phyloP scores from a whole-genome alignment of 2,329 filamentous ascomycete genomes.

The Reticulascus tulasneorum region DNA sequence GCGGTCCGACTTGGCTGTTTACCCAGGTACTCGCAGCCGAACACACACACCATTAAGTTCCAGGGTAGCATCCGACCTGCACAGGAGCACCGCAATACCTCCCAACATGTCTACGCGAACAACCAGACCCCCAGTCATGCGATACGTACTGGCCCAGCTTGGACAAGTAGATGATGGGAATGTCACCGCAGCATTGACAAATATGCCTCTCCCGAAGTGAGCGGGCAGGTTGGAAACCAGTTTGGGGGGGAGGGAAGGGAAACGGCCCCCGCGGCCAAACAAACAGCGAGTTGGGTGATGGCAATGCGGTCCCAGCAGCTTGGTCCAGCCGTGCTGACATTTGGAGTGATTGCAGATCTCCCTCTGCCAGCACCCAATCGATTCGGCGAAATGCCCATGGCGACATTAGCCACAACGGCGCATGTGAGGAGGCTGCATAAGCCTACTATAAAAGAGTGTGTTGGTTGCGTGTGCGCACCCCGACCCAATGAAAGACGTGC shows the following conservation, averaged over 20 bases:
- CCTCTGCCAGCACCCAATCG: slow-evolving; percentile 8
- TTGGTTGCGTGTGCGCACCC: too few relatives aligned
- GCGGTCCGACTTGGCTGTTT: slow-evolving; percentile 5
- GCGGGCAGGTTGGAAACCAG: too few relatives aligned
- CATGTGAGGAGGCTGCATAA: slow-evolving; percentile 7
- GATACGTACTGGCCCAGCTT: too few relatives aligned
- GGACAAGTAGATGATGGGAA: too few relatives aligned
- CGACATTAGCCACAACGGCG: slow-evolving; percentile 5
- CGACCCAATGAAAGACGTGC: too few relatives aligned
- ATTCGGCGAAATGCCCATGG: slow-evolving; percentile 4
- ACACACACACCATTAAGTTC: slow-evolving; percentile 12
- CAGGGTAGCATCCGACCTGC: slow-evolving; percentile 13
- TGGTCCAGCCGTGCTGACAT: slow-evolving; percentile 12
- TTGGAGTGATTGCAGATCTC: slow-evolving; percentile 13
- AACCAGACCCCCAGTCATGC: too few relatives aligned
- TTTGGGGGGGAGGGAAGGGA: too few relatives aligned
- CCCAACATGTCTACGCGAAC: too few relatives aligned
- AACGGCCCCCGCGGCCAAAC: too few relatives aligned
- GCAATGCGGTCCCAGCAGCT: slow-evolving; percentile 11
- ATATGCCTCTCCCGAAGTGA: too few relatives aligned
- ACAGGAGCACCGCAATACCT: too few relatives aligned
- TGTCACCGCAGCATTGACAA: neutral
- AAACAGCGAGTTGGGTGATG: slow-evolving; percentile 1
- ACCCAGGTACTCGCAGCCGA: slow-evolving; percentile 7
- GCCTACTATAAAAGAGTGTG: too few relatives aligned